Evolutionary conservation across 2,329 filamentous ascomycete genomes (phyloP).

Genomic region (Cercospora sojina): DNA sequence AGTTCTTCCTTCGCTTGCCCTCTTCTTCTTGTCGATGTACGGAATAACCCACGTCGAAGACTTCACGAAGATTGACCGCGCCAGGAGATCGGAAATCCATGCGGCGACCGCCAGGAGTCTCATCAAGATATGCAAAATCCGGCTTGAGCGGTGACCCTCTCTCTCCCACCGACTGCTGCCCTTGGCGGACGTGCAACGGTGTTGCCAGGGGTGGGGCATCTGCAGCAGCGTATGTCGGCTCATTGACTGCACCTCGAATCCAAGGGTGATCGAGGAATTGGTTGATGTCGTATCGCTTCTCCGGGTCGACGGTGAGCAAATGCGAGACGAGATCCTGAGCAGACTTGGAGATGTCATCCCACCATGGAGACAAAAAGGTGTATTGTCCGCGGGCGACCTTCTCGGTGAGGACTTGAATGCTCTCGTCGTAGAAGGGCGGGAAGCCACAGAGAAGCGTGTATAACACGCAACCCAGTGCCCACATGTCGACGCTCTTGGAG

Average conservation of each 20-base stretch:
- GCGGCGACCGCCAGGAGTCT: conserved; percentile 61
- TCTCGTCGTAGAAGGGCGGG: conserved; percentile 97
- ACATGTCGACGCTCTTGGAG: conserved; percentile 99
- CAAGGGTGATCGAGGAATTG: conserved; percentile 95
- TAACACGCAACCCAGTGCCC: conserved; percentile 92
- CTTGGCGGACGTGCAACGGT: conserved; percentile 60
- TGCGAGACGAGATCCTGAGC: conserved; percentile 94
- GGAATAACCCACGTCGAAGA: conserved; percentile 97
- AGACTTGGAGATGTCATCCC: conserved; percentile 95
- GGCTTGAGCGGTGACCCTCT: conserved; percentile 47
- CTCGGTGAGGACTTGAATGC: conserved; percentile 92
- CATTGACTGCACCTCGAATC: conserved; percentile 68
- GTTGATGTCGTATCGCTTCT: conserved; percentile 88
- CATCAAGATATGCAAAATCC: conserved; percentile 54
- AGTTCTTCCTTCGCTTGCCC: conserved; percentile 83
- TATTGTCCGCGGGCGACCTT: conserved; percentile 97
- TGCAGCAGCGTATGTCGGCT: conserved; percentile 64
- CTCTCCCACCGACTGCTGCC: conserved; percentile 37
- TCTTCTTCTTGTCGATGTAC: conserved; percentile 97
- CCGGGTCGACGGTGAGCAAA: conserved; percentile 88
- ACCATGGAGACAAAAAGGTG: conserved; percentile 97
- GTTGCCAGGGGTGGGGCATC: conserved; percentile 73
- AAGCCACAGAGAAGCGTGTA: conserved; percentile 97
- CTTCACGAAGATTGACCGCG: conserved; percentile 90
- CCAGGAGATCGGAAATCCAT: conserved; percentile 95